phyloP scores from a whole-genome alignment of 495 filamentous ascomycete species.

The Bombardia bombarda region DNA sequence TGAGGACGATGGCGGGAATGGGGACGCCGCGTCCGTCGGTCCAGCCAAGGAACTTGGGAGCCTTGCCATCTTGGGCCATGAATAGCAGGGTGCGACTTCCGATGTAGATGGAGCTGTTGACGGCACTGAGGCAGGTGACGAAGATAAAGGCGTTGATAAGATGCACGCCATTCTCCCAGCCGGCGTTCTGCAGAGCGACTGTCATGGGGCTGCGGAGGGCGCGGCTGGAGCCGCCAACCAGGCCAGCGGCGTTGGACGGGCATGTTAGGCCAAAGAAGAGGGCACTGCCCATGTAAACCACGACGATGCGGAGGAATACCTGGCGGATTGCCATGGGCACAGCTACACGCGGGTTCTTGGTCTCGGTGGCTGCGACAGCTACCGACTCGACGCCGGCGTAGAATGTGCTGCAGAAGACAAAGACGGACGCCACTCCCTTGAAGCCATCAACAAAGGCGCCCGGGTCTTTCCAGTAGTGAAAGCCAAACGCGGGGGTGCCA shows the following conservation, averaged over 20 bases:
- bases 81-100: slow-evolving; percentile 57
- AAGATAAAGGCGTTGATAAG: slow-evolving; percentile 69
- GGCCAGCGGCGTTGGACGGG: slow-evolving; percentile 35
- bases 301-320: slow-evolving; percentile 67
- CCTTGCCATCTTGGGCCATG: slow-evolving; percentile 58
- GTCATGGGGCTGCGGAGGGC: slow-evolving; percentile 51
- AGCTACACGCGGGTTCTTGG: slow-evolving; percentile 60
- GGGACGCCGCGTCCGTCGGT: slow-evolving; percentile 60
- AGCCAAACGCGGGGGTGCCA: slow-evolving; percentile 44
- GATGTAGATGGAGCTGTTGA: slow-evolving; percentile 63
- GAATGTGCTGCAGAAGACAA: slow-evolving; percentile 61
- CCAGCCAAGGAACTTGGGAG: slow-evolving; percentile 55
- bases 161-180: slow-evolving; percentile 46
- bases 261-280: slow-evolving; percentile 64
- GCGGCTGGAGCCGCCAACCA: slow-evolving; percentile 41
- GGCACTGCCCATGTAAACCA: slow-evolving; percentile 65
- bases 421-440: slow-evolving; percentile 49
- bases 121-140: slow-evolving; percentile 59
- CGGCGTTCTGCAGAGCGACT: slow-evolving; percentile 51
- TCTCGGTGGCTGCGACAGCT: slow-evolving; percentile 67
- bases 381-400: slow-evolving; percentile 71
- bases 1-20: slow-evolving; percentile 51
- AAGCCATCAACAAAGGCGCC: slow-evolving; percentile 63
- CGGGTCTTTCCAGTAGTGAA: slow-evolving; percentile 60
- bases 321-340: slow-evolving; percentile 67